Base-by-base conservation (phyloP, 1,139 yeast genomes). In the Taphrina sp. region DNA sequence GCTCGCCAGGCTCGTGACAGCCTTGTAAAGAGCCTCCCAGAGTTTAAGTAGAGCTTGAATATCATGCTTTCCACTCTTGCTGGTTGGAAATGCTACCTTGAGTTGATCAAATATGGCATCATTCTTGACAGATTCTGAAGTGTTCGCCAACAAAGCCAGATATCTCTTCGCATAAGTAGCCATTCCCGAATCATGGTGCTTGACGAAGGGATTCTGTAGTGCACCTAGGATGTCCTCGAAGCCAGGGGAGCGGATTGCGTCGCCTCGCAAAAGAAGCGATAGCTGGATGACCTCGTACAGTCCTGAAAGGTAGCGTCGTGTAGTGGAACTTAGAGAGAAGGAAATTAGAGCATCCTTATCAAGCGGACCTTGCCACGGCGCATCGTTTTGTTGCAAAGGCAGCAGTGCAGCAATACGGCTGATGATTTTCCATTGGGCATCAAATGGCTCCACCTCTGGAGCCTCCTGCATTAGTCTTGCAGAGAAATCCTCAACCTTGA, bases 321-420 rank as follows among this genome's bases (percentile, higher is more conserved):
- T 70, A 53, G 79, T 78, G 58, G 80, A 76, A 51, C 83, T 68
- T 58, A 82, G 81, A 14, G 89, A 83, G 65, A 92, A 78, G 66
- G 84, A 85, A 41, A 79, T 75, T 56, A 84, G 71, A 34, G 85
- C 72, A 54, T 77, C 75, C 60, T 84, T 76, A 22, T 86, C 83
- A 41, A 85, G 72, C 3, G 92, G 90, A 0, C 92, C 92, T 58
- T 79, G 79, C 65, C 82, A 78, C 60, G 80, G 81, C 33, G 78
- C 76, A 3, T 85, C 82, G 22, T 69, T 72, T 61, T 81, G 80
- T 19, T 77, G 74, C 39, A 82, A 71, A 60, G 74, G 75, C 58
- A 79, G 76, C 43, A 83, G 72, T 1, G 83, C 74, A 37, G 84
- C 78, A 1, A 83, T 70, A 60, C 89, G 74, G 2, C 87, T 75